Percentiles rank a stretch among this genome's conserved stretches.
These are phyloP conservation scores for Amylostereum areolatum DNA, from an alignment of 1,284 basidiomycete species.

Conservation along the genomic window DNA sequence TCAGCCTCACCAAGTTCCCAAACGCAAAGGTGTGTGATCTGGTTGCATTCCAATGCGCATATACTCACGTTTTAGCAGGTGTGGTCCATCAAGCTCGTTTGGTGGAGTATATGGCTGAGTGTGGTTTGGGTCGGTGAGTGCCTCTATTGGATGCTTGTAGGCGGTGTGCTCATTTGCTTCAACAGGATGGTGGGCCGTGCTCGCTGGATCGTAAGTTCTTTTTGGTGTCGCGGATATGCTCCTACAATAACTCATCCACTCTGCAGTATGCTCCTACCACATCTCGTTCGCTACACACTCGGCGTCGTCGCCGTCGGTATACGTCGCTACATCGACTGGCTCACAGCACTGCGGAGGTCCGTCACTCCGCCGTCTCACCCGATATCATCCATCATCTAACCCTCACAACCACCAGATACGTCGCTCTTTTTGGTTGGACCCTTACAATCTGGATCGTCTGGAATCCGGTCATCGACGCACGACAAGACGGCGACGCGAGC, in stretches of 20 bases:
- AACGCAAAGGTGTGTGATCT: conserved; percentile 41
- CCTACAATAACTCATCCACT: conserved; percentile 16
- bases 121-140: conserved; percentile 65
- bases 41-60: neutral
- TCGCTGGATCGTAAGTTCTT: conserved; percentile 53
- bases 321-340: conserved; percentile 74
- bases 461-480: conserved; percentile 55
- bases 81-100: conserved; percentile 61
- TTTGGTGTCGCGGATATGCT: conserved; percentile 14
- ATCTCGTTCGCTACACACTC: conserved; percentile 54
- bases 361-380: conserved; percentile 12
- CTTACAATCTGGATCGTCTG: conserved; percentile 63
- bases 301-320: conserved; percentile 68
- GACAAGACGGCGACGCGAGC: conserved; percentile 25
- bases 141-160: neutral
- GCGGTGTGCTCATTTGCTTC: conserved; percentile 1
- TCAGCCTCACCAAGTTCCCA: conserved; percentile 57
- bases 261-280: conserved; percentile 47
- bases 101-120: conserved; percentile 87
- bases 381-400: conserved; percentile 1
- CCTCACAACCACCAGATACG: conserved; percentile 39
- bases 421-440: conserved; percentile 73
- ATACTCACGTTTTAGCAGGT: conserved; percentile 26
- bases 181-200: conserved; percentile 77
- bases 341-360: conserved; percentile 57